phyloP scores from a whole-genome alignment of 1,139 yeast genomes.

The Pichia sp. region DNA sequence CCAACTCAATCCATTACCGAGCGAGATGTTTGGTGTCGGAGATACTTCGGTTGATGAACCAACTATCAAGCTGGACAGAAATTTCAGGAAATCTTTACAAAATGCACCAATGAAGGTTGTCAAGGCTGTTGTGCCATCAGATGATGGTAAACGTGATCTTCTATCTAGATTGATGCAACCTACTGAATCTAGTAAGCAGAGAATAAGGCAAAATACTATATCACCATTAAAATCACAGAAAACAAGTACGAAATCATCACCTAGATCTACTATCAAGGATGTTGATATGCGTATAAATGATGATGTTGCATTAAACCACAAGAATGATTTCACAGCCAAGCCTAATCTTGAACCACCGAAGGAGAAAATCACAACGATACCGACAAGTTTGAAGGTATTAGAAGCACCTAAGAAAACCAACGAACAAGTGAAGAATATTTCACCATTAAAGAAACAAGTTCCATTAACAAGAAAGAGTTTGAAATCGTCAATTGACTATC shows the following conservation, averaged over 20 bases:
- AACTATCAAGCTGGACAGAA: constrained; percentile 27
- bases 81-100: constrained; percentile 7
- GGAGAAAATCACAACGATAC: neutral
- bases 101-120: neutral
- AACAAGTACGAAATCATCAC: constrained; percentile 5
- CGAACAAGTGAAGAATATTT: neutral
- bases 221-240: constrained; percentile 7
- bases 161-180: constrained; percentile 36
- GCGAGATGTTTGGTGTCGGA: constrained; percentile 10
- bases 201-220: neutral
- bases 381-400: constrained; percentile 1
- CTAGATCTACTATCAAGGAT: neutral
- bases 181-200: constrained; percentile 32
- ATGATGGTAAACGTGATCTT: constrained; percentile 1
- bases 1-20: constrained; percentile 14
- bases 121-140: neutral
- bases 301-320: neutral
- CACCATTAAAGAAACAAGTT: constrained; percentile 9
- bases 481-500: constrained; percentile 10
- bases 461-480: constrained; percentile 21
- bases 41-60: constrained; percentile 26
- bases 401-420: neutral
- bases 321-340: neutral
- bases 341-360: too few relatives aligned
- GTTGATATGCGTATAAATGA: too few relatives aligned